phyloP scores from a whole-genome alignment of 768 basidiomycete species.

The Suillus decipiens region DNA sequence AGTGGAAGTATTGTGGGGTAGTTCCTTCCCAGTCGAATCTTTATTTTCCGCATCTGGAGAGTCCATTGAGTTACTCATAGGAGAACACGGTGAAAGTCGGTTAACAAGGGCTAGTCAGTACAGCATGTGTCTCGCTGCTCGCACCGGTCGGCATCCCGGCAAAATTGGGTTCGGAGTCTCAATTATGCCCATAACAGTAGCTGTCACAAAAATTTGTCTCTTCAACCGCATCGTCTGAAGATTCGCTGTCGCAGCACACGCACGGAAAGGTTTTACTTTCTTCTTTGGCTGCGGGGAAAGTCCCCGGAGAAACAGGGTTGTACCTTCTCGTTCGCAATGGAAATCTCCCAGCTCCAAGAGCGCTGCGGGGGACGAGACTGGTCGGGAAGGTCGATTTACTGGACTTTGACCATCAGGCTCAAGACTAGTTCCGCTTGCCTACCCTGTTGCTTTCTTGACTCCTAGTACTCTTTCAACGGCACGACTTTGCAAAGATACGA shows the following conservation, averaged over 20 bases:
- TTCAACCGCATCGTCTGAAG: constrained; percentile 61
- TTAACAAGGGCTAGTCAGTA: constrained; percentile 1
- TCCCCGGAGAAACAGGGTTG: constrained; percentile 86
- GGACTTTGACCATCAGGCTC: constrained; percentile 24
- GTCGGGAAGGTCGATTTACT: constrained; percentile 51
- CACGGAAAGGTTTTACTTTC: constrained; percentile 57
- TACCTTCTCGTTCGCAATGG: constrained; percentile 56
- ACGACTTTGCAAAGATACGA: constrained; percentile 75
- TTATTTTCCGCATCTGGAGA: constrained; percentile 1
- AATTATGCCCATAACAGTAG: neutral
- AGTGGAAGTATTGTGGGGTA: neutral
- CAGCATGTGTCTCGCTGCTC: neutral
- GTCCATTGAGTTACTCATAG: constrained; percentile 8
- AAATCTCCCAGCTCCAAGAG: constrained; percentile 77
- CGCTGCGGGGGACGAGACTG: constrained; percentile 57
- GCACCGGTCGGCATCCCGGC: constrained; percentile 10
- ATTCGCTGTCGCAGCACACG: constrained; percentile 85
- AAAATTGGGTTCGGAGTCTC: constrained; percentile 14
- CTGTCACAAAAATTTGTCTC: constrained; percentile 24
- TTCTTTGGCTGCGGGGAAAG: constrained; percentile 83
- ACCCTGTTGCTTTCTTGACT: constrained; percentile 54
- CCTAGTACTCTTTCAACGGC: constrained; percentile 42
- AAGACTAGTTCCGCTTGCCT: constrained; percentile 45
- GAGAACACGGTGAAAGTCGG: constrained; percentile 3
- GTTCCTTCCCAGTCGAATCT: neutral